Base-by-base conservation (phyloP, 768 basidiomycete genomes). In the Tephrocybe sp. region DNA sequence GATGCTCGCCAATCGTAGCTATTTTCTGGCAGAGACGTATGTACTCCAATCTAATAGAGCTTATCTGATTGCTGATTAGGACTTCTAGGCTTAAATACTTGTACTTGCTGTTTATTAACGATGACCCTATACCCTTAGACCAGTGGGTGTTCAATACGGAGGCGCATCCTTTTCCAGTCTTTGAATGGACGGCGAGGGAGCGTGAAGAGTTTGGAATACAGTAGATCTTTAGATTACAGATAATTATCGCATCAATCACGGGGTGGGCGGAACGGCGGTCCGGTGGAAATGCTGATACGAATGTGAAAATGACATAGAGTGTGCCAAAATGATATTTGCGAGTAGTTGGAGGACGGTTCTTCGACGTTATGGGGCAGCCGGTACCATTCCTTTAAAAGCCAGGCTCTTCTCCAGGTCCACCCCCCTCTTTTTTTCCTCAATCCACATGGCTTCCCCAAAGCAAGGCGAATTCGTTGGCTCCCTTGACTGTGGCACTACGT, bases 401-500 rank as follows among this genome's bases (percentile, higher is more conserved):
- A 34, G 42, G 10, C 22, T 38, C 35, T 30, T 48, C 43, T 38
- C 49, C 43, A 45, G 13, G 30, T 48, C 45, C 14, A 11, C 52
- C 32, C 22, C 32, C 41, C 48, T 46, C 39, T 49, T 55, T 53
- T 51, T 47, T 56, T 51, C 35, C 51, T 34, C 31, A 31, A 45
- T 54, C 23, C 40, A 52, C 31, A 67, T 65, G 66, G 51, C 65
- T 39, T 5, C 60, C 54, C 66, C 71, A 46, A 84, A 80, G 61
- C 78, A 81, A 60, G 85, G 84, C 52, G 85, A 93, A 64, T 93
- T 96, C 66, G 85, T 97, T 39, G 94, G 92, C 49, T 91, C 92
- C 44, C 75, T 97, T 53, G 94, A 97, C 68, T 96, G 94, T 63
- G 94, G 94, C 35, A 97, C 94, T 43, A 97, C 94, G 92, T 94